Percentiles rank a stretch among this genome's conserved stretches.
phyloP scores from a whole-genome alignment of 768 basidiomycete genomes.

The Pleurotus eryngii region DNA sequence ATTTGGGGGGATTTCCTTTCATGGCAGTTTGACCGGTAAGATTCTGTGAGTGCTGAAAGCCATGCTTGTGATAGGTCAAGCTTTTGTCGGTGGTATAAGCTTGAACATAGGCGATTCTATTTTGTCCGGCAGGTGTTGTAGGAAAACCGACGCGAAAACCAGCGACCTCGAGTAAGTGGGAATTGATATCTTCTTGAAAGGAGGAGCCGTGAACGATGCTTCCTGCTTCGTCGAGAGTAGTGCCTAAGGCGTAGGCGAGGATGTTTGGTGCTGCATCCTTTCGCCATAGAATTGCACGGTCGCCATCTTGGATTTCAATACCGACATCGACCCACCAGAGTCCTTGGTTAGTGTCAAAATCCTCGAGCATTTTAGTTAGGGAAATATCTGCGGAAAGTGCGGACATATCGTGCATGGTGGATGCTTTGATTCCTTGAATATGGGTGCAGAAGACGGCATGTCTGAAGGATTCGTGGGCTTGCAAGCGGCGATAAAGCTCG shows the following conservation, averaged over 20 bases:
- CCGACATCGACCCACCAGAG: constrained; percentile 1
- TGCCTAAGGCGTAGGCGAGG: neutral
- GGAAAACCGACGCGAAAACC: neutral
- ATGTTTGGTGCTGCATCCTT: neutral
- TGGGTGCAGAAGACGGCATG: neutral
- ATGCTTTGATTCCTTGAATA: neutral
- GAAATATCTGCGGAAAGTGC: neutral
- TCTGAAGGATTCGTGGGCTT: neutral
- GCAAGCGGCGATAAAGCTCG: neutral
- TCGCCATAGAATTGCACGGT: neutral
- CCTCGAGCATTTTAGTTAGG: neutral
- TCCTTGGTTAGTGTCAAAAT: neutral
- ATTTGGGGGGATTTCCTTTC: neutral
- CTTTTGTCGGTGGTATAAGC: neutral
- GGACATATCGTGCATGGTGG: neutral
- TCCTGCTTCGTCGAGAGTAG: neutral
- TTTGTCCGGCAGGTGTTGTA: neutral
- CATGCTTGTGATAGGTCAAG: neutral
- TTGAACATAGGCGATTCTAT: neutral
- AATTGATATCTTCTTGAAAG: neutral
- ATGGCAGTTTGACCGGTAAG: neutral
- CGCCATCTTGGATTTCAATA: neutral
- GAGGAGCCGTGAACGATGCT: neutral
- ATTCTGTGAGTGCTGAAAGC: neutral
- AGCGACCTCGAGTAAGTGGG: neutral